phyloP scores from a whole-genome alignment of 805 yeast genomes.

The Wickerhamomyces hampshirensis region DNA sequence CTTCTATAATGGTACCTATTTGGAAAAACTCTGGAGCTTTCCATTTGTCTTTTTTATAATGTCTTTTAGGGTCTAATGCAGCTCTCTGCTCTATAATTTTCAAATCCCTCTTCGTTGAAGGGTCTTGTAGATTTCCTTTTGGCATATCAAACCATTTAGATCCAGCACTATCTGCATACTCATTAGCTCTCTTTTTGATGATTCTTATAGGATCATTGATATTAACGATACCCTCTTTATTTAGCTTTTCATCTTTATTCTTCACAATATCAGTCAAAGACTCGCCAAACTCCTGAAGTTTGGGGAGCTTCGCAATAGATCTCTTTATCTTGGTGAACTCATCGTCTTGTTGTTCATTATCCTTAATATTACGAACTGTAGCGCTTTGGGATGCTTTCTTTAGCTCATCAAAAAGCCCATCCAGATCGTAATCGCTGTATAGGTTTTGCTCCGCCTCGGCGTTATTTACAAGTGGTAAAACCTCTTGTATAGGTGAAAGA shows the following conservation, averaged over 20 bases:
- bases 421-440: conserved; percentile 22
- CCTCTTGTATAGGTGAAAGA: conserved; percentile 16
- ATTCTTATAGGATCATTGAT: conserved; percentile 44
- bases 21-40: conserved; percentile 75
- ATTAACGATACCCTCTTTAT: conserved; percentile 22
- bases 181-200: conserved; percentile 10
- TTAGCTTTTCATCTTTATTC: conserved; percentile 8
- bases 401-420: conserved; percentile 31
- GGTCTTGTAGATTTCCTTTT: conserved; percentile 64
- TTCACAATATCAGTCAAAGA: conserved; percentile 9
- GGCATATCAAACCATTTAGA: conserved; percentile 79
- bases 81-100: conserved; percentile 78
- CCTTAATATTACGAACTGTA: conserved; percentile 2
- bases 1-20: conserved; percentile 83
- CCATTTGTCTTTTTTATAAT: conserved; percentile 85
- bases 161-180: conserved; percentile 36
- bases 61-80: conserved; percentile 92
- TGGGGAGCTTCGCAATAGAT: conserved; percentile 35
- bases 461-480: conserved; percentile 5
- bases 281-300: conserved; percentile 24
- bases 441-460: conserved; percentile 6
- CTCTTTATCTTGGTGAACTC: conserved; percentile 33
- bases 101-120: conserved; percentile 66
- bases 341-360: conserved; percentile 20
- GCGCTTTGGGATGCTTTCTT: conserved; percentile 12